Conservation (phyloP, 2,329 filamentous ascomycete species). For the Corynespora cassiicola region DNA sequence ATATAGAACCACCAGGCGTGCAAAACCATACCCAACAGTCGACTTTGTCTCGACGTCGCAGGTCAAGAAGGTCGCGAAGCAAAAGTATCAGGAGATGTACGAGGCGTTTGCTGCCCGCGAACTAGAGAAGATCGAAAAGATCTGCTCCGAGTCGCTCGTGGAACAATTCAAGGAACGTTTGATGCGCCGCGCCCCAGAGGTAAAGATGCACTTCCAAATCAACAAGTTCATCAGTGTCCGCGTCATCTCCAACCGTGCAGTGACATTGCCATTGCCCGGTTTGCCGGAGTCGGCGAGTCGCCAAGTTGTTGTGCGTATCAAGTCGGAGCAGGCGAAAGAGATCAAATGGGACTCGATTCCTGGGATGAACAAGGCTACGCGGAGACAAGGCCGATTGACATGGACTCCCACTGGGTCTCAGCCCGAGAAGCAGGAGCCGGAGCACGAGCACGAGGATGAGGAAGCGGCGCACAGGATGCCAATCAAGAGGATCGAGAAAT, state of each 20-base stretch:
- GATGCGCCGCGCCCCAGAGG: constrained; percentile 55
- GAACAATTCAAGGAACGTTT: constrained; percentile 62
- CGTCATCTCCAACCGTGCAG: constrained; percentile 63
- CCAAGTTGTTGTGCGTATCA: constrained; percentile 29
- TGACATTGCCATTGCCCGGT: constrained; percentile 53
- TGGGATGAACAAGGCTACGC: not conserved
- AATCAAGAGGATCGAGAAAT: constrained; percentile 53
- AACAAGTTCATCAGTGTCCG: constrained; percentile 47
- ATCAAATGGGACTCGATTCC: not conserved
- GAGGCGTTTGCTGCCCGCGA: constrained; percentile 60
- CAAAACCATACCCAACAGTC: constrained; percentile 20
- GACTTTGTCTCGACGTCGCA: constrained; percentile 15
- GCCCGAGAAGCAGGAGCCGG: too few relatives aligned
- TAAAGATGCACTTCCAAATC: constrained; percentile 55
- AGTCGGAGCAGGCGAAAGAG: constrained; percentile 1
- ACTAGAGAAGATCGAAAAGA: constrained; percentile 51
- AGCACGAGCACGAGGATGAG: constrained; percentile 10
- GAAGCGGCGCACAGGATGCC: not conserved
- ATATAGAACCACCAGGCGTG: too few relatives aligned
- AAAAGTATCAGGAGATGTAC: constrained; percentile 67
- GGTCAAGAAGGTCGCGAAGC: constrained; percentile 54
- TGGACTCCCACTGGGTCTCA: constrained; percentile 7
- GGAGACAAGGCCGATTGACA: constrained; percentile 22
- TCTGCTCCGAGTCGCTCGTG: constrained; percentile 63
- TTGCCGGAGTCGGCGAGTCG: too few relatives aligned